Conservation (phyloP, 345 rosid species). For the Cardamine occulta region DNA sequence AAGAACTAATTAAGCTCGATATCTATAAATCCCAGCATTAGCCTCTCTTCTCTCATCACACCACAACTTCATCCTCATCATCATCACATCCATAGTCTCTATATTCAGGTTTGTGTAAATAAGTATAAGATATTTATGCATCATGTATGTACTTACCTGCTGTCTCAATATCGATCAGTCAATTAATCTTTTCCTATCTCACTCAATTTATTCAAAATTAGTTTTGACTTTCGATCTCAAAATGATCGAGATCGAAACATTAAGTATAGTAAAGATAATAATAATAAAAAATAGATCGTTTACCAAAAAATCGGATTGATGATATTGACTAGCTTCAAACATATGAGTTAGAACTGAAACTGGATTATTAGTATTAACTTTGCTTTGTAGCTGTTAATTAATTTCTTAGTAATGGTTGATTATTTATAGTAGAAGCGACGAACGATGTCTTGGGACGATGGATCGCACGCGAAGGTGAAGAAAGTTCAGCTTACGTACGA, state of each 20-base stretch:
- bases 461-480: slow-evolving; percentile 40
- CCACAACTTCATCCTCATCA: slow-evolving; percentile 3
- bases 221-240: neutral
- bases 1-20: neutral
- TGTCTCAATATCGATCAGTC: neutral
- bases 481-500: slow-evolving; percentile 41
- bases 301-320: neutral
- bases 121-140: neutral
- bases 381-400: neutral
- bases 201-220: neutral
- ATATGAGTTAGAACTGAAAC: slow-evolving; percentile 5
- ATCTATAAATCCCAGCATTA: slow-evolving; percentile 8
- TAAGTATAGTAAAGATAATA: neutral
- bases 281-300: too few relatives aligned
- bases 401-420: neutral
- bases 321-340: neutral
- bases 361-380: neutral
- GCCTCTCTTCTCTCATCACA: slow-evolving; percentile 30
- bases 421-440: neutral
- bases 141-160: neutral
- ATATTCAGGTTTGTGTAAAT: slow-evolving; percentile 14
- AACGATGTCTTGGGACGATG: slow-evolving; percentile 46
- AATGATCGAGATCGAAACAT: neutral
- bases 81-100: slow-evolving; percentile 16
- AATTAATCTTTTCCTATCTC: neutral